Conservation (phyloP, 1,139 yeast genomes). For the Blastobotrys malaysiensis region DNA sequence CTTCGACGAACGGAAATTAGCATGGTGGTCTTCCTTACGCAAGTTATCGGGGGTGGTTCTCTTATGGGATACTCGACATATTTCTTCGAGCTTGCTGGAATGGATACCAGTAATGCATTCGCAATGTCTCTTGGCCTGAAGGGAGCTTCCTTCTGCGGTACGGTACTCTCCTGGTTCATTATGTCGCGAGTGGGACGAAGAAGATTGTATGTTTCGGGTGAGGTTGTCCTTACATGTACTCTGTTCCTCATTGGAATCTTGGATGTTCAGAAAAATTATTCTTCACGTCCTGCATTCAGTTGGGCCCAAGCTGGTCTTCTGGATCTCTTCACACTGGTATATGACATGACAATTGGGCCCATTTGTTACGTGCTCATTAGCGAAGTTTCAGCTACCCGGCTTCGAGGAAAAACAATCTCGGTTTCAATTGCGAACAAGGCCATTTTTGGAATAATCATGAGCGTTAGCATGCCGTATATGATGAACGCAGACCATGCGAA, state of each 20-base stretch:
- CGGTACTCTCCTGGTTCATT: slow-evolving; percentile 48
- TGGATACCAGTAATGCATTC: slow-evolving; percentile 8
- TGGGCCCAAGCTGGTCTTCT: slow-evolving; percentile 21
- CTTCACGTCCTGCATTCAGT: slow-evolving; percentile 26
- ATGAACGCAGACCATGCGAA: slow-evolving; percentile 53
- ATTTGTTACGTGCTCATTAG: slow-evolving; percentile 50
- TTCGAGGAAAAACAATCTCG: slow-evolving; percentile 51
- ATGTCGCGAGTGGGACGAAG: slow-evolving; percentile 46
- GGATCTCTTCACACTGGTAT: slow-evolving; percentile 30
- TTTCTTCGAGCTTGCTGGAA: slow-evolving; percentile 19
- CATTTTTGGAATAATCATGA: slow-evolving; percentile 38
- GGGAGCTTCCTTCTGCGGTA: slow-evolving; percentile 44
- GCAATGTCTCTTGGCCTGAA: slow-evolving; percentile 8
- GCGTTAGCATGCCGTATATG: slow-evolving; percentile 50
- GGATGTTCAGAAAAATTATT: slow-evolving; percentile 19
- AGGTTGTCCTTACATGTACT: slow-evolving; percentile 33
- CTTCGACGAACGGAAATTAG: slow-evolving; percentile 50
- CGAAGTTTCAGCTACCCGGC: slow-evolving; percentile 49
- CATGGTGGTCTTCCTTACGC: slow-evolving; percentile 21
- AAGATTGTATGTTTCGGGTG: slow-evolving; percentile 37
- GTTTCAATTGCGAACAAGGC: slow-evolving; percentile 46
- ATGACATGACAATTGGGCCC: slow-evolving; percentile 53
- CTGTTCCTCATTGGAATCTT: slow-evolving; percentile 31
- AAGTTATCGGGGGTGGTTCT: slow-evolving; percentile 39
- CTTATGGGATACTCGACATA: slow-evolving; percentile 34